A percentile compares a stretch with the other conserved stretches of the same genome.
These are phyloP conservation scores for Salix exigua DNA, from an alignment of 345 rosid species.

Conservation along the genomic window DNA sequence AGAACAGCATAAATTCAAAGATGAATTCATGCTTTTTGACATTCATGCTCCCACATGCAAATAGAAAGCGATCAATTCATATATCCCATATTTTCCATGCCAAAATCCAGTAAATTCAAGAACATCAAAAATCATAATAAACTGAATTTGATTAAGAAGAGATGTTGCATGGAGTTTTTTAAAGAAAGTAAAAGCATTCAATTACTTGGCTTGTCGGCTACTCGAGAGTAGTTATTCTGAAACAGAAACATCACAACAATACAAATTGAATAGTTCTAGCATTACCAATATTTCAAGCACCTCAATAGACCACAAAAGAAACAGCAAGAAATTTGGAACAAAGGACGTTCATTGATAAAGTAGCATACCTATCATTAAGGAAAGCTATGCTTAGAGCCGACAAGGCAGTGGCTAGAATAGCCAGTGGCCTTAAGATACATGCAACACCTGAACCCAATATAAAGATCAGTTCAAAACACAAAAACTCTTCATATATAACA, in stretches of 20 bases:
- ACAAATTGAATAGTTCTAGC: background rate
- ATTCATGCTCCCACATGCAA: background rate
- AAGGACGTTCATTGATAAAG: background rate
- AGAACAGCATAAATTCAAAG: background rate
- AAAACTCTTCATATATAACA: background rate
- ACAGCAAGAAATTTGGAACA: background rate
- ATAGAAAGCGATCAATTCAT: background rate
- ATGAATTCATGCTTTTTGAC: background rate
- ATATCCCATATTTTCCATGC: background rate
- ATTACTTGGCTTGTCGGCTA: background rate
- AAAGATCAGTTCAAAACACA: constrained; percentile 29
- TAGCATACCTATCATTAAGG: constrained; percentile 80
- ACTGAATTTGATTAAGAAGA: background rate
- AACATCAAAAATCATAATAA: background rate
- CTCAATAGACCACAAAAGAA: background rate
- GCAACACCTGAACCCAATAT: constrained; percentile 34
- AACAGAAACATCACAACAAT: background rate
- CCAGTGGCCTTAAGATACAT: constrained; percentile 70
- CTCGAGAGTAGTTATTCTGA: background rate
- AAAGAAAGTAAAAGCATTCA: background rate
- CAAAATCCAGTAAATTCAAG: background rate
- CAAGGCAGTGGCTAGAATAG: constrained; percentile 60
- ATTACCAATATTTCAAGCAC: background rate
- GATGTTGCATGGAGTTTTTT: background rate
- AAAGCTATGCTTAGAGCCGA: constrained; percentile 68